phyloP scores from a whole-genome alignment of 805 yeast species.

The Yarrowia bubula region DNA sequence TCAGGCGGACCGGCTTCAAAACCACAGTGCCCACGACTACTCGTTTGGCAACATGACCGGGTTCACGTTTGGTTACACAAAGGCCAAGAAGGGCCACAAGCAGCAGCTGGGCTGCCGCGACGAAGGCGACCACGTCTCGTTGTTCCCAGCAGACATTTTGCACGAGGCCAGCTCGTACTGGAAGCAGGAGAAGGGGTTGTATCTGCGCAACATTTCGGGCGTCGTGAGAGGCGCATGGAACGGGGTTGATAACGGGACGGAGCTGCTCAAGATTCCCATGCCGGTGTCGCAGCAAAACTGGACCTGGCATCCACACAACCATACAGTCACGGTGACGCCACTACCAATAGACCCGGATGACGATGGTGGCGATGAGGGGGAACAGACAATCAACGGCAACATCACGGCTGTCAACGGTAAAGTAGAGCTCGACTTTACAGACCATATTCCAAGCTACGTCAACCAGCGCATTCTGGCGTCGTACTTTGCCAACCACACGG shows the following conservation, averaged over 20 bases:
- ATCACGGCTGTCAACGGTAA: neutral
- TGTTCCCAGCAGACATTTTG: conserved; percentile 2
- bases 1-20: conserved; percentile 18
- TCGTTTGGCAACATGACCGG: conserved; percentile 17
- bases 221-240: conserved; percentile 22
- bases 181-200: neutral
- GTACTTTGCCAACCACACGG: conserved; percentile 7
- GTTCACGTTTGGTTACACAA: conserved; percentile 23
- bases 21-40: conserved; percentile 5
- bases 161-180: neutral
- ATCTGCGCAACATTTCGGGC: conserved; percentile 19
- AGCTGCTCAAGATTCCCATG: conserved; percentile 1
- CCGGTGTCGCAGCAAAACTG: conserved; percentile 20
- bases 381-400: conserved; percentile 2
- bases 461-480: neutral
- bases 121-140: conserved; percentile 1
- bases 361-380: conserved; percentile 15
- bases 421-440: conserved; percentile 30
- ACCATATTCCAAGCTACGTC: conserved; percentile 29
- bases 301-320: conserved; percentile 15
- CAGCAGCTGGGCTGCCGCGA: conserved; percentile 4
- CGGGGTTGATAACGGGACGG: neutral
- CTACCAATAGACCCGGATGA: conserved; percentile 16
- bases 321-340: neutral
- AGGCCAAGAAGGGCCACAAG: neutral